Percentiles rank a stretch among this genome's conserved stretches.
phyloP scores from a whole-genome alignment of 179 eudicot species.

The Nepenthes alata region DNA sequence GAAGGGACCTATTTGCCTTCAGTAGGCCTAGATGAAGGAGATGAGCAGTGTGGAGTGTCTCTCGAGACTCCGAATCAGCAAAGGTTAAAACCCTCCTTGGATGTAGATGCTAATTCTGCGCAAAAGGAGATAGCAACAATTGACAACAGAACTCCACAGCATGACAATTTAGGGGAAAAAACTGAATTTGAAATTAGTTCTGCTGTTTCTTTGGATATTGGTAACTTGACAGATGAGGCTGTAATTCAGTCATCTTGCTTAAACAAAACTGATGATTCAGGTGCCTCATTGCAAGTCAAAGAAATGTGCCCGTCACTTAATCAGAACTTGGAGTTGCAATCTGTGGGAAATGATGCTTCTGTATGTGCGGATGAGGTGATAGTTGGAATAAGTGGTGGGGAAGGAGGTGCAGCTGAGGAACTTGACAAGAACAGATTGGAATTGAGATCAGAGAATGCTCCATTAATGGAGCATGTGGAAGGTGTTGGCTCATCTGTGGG shows the following conservation, averaged over 20 bases:
- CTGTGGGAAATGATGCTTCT: slow-evolving; percentile 20
- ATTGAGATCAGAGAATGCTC: slow-evolving; percentile 9
- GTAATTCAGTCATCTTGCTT: slow-evolving; percentile 11
- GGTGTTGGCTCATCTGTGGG: slow-evolving; percentile 16
- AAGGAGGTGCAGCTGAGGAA: slow-evolving; percentile 12
- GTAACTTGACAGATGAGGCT: slow-evolving; percentile 16
- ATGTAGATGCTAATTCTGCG: slow-evolving; percentile 9
- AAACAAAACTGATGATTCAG: slow-evolving; percentile 10
- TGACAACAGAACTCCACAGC: slow-evolving; percentile 14
- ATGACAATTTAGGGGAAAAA: slow-evolving; percentile 13
- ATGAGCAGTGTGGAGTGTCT: slow-evolving; percentile 8
- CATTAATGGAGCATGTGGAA: slow-evolving; percentile 19
- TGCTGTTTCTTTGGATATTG: slow-evolving; percentile 17
- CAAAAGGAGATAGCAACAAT: slow-evolving; percentile 17
- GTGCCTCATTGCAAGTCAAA: slow-evolving; percentile 12
- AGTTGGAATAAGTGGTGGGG: slow-evolving; percentile 11
- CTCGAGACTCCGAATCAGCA: slow-evolving; percentile 14
- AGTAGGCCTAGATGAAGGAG: slow-evolving; percentile 13
- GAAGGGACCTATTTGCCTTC: slow-evolving; percentile 18
- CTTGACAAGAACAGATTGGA: slow-evolving; percentile 4
- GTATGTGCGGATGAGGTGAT: slow-evolving; percentile 12
- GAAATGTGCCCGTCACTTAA: slow-evolving; percentile 14
- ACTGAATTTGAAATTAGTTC: slow-evolving; percentile 22
- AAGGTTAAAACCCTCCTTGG: slow-evolving; percentile 7
- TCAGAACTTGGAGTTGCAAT: slow-evolving; percentile 17